phyloP scores from a whole-genome alignment of 345 rosid species.

The Jatropha curcas region DNA sequence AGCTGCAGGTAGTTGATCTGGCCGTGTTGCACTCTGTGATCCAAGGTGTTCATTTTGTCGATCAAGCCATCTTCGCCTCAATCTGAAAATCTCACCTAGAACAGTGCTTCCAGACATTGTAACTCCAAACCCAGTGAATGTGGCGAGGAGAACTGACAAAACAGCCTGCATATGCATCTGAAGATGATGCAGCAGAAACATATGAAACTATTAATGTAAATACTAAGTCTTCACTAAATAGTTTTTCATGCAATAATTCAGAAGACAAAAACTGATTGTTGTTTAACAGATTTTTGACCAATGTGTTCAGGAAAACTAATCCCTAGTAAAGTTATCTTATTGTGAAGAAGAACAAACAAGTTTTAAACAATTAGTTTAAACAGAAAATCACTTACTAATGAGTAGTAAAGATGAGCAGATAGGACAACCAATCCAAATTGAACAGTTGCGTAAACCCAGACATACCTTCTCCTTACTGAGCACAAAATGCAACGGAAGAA shows the following conservation, averaged over 20 bases:
- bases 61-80: conserved; percentile 33
- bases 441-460: conserved; percentile 69
- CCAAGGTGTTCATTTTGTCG: conserved; percentile 26
- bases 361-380: neutral
- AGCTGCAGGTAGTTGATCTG: conserved; percentile 23
- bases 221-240: neutral
- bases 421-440: conserved; percentile 73
- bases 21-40: conserved; percentile 25
- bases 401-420: conserved; percentile 70
- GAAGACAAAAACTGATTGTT: neutral
- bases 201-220: neutral
- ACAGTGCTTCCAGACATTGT: conserved; percentile 60
- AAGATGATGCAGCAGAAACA: conserved; percentile 22
- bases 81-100: conserved; percentile 43
- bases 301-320: neutral
- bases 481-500: conserved; percentile 12
- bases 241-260: neutral
- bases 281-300: neutral
- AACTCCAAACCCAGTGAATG: conserved; percentile 73
- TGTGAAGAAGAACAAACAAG: neutral
- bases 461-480: conserved; percentile 59
- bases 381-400: conserved; percentile 53
- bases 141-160: conserved; percentile 66
- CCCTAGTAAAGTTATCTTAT: neutral
- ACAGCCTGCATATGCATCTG: conserved; percentile 75